phyloP scores from a whole-genome alignment of 768 basidiomycete genomes.

The Rubroboletus pulcherrimus region DNA sequence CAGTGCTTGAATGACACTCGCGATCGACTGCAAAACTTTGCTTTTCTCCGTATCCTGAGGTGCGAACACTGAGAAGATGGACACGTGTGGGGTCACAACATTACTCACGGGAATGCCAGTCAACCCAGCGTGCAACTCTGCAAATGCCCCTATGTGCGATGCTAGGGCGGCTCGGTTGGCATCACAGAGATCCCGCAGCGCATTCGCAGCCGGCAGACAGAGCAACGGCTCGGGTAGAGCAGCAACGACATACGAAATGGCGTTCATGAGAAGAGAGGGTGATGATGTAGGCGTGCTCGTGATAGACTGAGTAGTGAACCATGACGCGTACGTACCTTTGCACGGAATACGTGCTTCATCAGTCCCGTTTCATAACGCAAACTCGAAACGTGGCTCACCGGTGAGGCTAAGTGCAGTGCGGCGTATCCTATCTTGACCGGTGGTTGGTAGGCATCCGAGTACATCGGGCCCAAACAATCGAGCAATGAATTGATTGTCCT shows the following conservation, averaged over 20 bases:
- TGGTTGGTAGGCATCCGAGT: conserved; percentile 62
- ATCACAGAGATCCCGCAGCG: conserved; percentile 85
- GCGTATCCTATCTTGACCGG: conserved; percentile 62
- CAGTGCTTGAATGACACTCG: conserved; percentile 89
- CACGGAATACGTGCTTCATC: not conserved
- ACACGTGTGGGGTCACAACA: not conserved
- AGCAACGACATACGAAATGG: conserved; percentile 64
- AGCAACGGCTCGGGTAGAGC: conserved; percentile 63
- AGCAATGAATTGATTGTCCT: conserved; percentile 50
- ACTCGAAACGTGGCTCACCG: conserved; percentile 45
- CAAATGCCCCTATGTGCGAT: conserved; percentile 80
- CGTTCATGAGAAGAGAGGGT: conserved; percentile 55
- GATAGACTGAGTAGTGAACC: conserved; percentile 60
- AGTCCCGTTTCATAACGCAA: not conserved
- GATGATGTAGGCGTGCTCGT: conserved; percentile 26
- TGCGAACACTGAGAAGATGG: not conserved
- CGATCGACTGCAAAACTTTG: conserved; percentile 89
- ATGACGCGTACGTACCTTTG: conserved; percentile 70
- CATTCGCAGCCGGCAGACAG: conserved; percentile 72
- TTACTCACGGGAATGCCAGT: conserved; percentile 65
- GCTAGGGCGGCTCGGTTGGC: conserved; percentile 83
- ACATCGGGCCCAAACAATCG: conserved; percentile 72
- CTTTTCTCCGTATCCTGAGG: conserved; percentile 76
- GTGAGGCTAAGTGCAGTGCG: conserved; percentile 72
- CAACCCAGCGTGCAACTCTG: conserved; percentile 74